Conservation (phyloP, 768 basidiomycete species). For the Dacryopinax spathularia region DNA sequence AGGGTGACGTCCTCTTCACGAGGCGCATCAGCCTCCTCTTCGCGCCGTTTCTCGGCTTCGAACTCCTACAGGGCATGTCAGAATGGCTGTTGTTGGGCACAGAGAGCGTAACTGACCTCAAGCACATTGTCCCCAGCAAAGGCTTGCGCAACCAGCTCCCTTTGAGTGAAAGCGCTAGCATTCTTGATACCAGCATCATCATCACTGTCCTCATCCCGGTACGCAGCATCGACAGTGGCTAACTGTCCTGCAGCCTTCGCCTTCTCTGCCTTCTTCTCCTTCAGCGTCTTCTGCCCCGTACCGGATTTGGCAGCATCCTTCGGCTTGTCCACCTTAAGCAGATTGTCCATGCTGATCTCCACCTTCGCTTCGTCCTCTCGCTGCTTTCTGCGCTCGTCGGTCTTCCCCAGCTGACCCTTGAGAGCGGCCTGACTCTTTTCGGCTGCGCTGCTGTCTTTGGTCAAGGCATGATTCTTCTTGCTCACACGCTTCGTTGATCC, state of each 20-base stretch:
- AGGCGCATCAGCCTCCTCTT: constrained; percentile 79
- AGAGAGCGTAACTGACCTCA: constrained; percentile 37
- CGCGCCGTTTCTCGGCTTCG: constrained; percentile 62
- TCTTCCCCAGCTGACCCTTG: constrained; percentile 47
- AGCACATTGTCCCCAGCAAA: constrained; percentile 97
- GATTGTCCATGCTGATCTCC: constrained; percentile 53
- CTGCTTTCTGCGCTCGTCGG: constrained; percentile 41
- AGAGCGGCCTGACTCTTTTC: constrained; percentile 63
- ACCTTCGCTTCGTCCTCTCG: constrained; percentile 61
- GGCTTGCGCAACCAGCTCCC: constrained; percentile 83
- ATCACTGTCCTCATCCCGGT: constrained; percentile 49
- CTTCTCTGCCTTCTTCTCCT: constrained; percentile 16
- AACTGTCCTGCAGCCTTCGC: constrained; percentile 10
- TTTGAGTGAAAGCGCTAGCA: constrained; percentile 66
- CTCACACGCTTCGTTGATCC: constrained; percentile 37
- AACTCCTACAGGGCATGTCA: constrained; percentile 47
- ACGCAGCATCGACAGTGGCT: constrained; percentile 23
- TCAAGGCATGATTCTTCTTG: constrained; percentile 61
- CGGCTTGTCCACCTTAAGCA: constrained; percentile 24
- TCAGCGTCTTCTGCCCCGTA: constrained; percentile 16
- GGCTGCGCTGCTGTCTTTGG: constrained; percentile 45
- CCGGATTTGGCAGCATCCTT: constrained; percentile 2
- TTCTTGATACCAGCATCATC: constrained; percentile 39
- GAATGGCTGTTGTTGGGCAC: background rate
- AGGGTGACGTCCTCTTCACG: constrained; percentile 76